Base-by-base conservation (phyloP, 2,329 filamentous ascomycete species). In the Tolypocladium sp. region DNA sequence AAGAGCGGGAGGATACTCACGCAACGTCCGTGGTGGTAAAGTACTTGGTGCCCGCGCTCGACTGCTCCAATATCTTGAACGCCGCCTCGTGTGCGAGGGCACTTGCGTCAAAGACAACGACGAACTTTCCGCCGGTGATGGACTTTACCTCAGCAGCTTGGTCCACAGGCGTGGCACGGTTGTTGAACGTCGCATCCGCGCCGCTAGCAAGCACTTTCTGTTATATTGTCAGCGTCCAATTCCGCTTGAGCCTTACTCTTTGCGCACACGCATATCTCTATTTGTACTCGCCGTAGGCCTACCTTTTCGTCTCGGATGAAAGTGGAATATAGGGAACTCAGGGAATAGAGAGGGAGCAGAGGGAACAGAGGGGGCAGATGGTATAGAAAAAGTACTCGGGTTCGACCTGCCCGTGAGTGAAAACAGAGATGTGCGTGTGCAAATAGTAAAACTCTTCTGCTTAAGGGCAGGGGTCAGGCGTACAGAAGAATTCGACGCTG, bases 11-110 rank as follows among this genome's bases (percentile, higher is more conserved):
- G 0, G 6, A 10, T 10, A 55, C 63, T 62, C 60, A 74, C 74
- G 70, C 70, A 61, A 70, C 69, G 60, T 75, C 71, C 2, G 69
- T 70, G 0, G 69, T 71, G 0, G 67, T 61, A 46, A 74, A 71
- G 49, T 67, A 69, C 56, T 74, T 75, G 4, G 55, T 44, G 12
- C 55, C 38, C 1, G 58, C 66, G 2, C 59, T 63, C 1, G 70
- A 67, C 12, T 63, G 54, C 44, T 64, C 62, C 1, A 76, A 65
- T 15, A 70, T 70, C 53, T 67, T 66, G 42, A 71, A 62, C 27
- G 69, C 73, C 1, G 70, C 60, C 10, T 71, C 66, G 9, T 67
- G 63, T 1, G 67, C 66, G 46, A 65, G 59, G 1, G 66, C 66
- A 40, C 67, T 71, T 4, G 72, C 63, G 54, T 76, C 74, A 40